A percentile compares a stretch with the other conserved stretches of the same genome.
phyloP scores from a whole-genome alignment of 768 basidiomycete species.

The Trametes cubensis region DNA sequence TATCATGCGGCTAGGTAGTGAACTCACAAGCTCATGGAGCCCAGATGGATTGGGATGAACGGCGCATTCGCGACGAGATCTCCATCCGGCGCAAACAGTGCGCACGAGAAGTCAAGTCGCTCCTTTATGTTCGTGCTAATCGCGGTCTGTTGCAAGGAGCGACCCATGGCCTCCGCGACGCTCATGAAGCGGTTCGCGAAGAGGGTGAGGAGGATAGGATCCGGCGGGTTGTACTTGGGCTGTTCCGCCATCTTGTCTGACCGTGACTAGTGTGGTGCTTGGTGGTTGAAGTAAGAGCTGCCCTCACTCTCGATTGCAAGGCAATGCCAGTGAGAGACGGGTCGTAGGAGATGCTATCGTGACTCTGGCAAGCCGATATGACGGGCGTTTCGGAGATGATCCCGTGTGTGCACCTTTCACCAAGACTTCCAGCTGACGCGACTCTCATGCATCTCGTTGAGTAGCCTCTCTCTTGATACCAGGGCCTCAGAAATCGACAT shows the following conservation, averaged over 20 bases:
- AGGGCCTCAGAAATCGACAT: no score
- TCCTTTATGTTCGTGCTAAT: conserved; percentile 97
- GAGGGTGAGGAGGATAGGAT: conserved; percentile 86
- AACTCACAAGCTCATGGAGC: conserved; percentile 88
- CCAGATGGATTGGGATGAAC: conserved; percentile 85
- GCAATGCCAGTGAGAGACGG: background rate
- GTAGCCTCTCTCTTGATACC: no score
- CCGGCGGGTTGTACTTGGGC: conserved; percentile 50
- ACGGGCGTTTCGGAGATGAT: conserved; percentile 4
- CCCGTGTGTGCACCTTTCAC: background rate
- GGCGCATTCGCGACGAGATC: conserved; percentile 95
- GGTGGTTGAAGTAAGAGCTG: background rate
- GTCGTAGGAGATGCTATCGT: background rate
- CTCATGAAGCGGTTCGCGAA: conserved; percentile 98
- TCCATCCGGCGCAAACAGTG: conserved; percentile 92
- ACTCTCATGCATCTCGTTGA: background rate
- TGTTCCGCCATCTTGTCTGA: conserved; percentile 19
- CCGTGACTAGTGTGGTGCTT: background rate
- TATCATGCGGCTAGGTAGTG: no score
- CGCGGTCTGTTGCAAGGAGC: conserved; percentile 86
- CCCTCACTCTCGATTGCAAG: no score
- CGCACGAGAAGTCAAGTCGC: conserved; percentile 92
- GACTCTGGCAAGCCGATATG: background rate
- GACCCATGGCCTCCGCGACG: conserved; percentile 94
- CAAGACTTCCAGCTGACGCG: background rate